phyloP scores from a whole-genome alignment of 176 grass and related monocot species.

The Hordeum marinum region DNA sequence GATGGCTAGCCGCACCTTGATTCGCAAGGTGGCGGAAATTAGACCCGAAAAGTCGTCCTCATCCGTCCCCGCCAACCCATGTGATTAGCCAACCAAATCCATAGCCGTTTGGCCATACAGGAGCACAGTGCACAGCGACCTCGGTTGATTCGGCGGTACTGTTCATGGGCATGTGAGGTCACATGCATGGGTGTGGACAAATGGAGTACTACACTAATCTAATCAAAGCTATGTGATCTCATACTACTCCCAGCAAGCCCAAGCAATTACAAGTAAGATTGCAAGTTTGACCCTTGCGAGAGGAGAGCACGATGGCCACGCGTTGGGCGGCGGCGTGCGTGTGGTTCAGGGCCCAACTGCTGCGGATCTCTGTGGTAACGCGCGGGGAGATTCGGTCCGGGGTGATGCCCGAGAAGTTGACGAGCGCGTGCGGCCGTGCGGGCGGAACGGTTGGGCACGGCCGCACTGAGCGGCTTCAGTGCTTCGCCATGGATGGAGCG shows the following conservation, averaged over 20 bases:
- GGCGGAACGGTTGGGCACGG: background rate
- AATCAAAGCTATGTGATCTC: background rate
- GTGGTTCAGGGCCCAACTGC: background rate
- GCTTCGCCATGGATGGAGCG: background rate
- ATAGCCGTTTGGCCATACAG: background rate
- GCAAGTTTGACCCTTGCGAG: background rate
- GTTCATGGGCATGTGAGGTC: conserved; percentile 30
- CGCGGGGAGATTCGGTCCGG: background rate
- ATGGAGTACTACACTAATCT: background rate
- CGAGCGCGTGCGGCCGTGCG: too few species aligned
- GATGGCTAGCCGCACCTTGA: background rate
- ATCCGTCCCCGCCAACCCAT: background rate
- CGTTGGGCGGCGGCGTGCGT: background rate
- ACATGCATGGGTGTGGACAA: conserved; percentile 43
- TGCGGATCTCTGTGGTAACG: background rate
- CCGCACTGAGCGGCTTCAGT: background rate
- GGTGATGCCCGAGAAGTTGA: too few species aligned
- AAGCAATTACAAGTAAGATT: too few species aligned
- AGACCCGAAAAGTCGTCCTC: background rate
- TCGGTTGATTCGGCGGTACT: background rate
- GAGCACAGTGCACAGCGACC: background rate
- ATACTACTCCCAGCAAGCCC: background rate
- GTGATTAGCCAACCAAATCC: background rate
- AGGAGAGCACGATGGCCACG: background rate
- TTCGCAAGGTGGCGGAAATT: background rate